Evolutionary conservation across 129 eudicot genomes (phyloP), one percentile per base, ranked within the genome.

Genomic region (Artemisia annua): DNA sequence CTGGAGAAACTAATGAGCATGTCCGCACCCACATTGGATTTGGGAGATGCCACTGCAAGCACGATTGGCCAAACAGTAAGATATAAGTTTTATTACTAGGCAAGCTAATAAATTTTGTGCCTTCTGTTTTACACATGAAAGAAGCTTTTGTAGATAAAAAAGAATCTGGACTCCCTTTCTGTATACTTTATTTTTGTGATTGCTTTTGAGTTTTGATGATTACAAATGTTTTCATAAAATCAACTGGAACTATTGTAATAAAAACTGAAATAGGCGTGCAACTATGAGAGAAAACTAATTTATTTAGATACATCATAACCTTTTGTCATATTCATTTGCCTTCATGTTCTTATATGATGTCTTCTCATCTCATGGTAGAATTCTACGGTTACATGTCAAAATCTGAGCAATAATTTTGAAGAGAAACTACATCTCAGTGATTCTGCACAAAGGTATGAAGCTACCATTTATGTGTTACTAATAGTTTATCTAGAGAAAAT

Each of bases 1-100:
- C 80, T 89, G 87, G 92, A 87, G 73, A 84, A 79, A 69, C 86
- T 92, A 28, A 79, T 92, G 69, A 89, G 82, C 59, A 72, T 87
- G 55, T 83, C 98, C 48, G 79, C 87, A 32, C 77, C 84, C 49
- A 75, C 76, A 44, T 52, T 85, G 62, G 89, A 82, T 71, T 58
- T 85, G 75, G 79, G 77, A 69, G 82, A 77, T 13, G 84, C 52
- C 67, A 69, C 81, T 72, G 62, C 71, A 71, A 77, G 76, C 80
- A 51, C 18, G 26, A 69, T 13, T 18, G 18, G 76, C 64, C 66
- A 78, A 65, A 82, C 64, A 13, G 96, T 89, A 82, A 82, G 87
- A 48, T 66, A 54, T 67, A 30, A 28, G 67, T 11, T 62, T 24
- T 28, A 19, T 62, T 48, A 48, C 14, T 10, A 32, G 66, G 24